Evolutionary conservation across 1,139 yeast species (phyloP), one percentile per base, ranked within the genome.

Genomic region (Yamadazyma spencermartinsiae): DNA sequence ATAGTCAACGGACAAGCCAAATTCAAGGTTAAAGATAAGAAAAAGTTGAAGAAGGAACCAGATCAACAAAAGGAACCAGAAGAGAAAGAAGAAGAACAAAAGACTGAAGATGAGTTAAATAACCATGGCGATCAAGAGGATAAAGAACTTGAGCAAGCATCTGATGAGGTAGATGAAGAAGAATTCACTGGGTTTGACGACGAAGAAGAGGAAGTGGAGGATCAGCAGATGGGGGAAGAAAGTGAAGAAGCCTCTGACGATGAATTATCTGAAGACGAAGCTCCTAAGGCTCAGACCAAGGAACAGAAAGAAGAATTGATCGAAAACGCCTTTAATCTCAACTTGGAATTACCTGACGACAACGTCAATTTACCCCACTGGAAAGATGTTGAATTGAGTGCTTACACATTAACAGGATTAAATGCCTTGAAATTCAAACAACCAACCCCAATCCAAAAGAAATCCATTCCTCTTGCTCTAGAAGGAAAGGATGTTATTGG

Each of bases 391-490:
- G 49, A 52, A 4, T 48, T 68, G 8, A 78, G 83, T 13, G 61
- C 75, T 20, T 72, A 74, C 28, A 74, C 82, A 1, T 62, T 85
- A 31, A 74, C 74, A 39, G 92, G 88, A 1, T 64, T 89, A 27
- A 60, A 72, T 2, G 67, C 68, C 14, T 61, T 82, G n/a, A 77
- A 76, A 1, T 92, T 85, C 59, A 55, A 50, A 2, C 63, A 68
- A 24, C 98, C 98, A 8, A 90, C 98, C 0, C 86, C 82, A 21
- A 89, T 92, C 54, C 98, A 92, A 63, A 72, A 69, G 44, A 68
- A 68, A 43, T 71, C 92, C n/a, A 82, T 92, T 38, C 96, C 98
- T 1, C 57, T 72, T 23, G 88, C 94, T 3, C 47, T 86, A 11
- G 67, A 72, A 25, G 95, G 92, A 4, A 73, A 72, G 35, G 98